Base-by-base conservation (phyloP, 306 rosid species). In the Benincasa hispida region DNA sequence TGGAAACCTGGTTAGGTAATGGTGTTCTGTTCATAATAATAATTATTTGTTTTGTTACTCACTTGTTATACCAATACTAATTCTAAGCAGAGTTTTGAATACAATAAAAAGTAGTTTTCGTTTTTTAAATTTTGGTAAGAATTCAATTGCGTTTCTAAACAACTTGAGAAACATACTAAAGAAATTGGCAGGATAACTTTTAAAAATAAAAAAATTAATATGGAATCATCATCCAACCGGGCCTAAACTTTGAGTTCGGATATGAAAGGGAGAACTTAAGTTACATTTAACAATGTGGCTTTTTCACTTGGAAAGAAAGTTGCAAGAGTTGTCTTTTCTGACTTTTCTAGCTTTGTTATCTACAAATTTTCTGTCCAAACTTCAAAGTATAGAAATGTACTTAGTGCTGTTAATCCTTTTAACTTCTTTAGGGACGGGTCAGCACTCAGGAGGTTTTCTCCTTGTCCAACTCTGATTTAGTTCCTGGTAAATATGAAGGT, bases 401-500 rank as follows among this genome's bases (percentile, higher is more conserved):
- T 69, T 5, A 39, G 28, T 24, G 57, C 41, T 83, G 21, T 58
- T 79, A 27, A n/a, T 72, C 41, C 50, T 61, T 45, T 75, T 21
- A 66, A 57, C 41, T 56, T 45, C 77, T 35, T 45, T 62, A 86
- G 98, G 97, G 98, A 18, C 81, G 97, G 11, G 96, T 90, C 76
- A 94, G 84, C 81, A 87, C 96, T 17, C 87, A 81, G 83, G 89
- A 94, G 47, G 96, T 94, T 79, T 90, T 94, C 62, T 90, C 93
- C 34, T 84, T 94, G 81, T 94, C 94, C 51, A 91, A 91, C 88
- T 91, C 96, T 1, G 97, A 94, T 81, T 88, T 94, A 83, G 90
- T 90, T 81, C 96, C 98, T 2, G 96, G 98, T 42, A 89, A 90
- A 86, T 94, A 94, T 76, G 97, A 94, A 94, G 98, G 89, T 87